Conservation (phyloP, 768 basidiomycete species). For the Collybiopsis confluens region DNA sequence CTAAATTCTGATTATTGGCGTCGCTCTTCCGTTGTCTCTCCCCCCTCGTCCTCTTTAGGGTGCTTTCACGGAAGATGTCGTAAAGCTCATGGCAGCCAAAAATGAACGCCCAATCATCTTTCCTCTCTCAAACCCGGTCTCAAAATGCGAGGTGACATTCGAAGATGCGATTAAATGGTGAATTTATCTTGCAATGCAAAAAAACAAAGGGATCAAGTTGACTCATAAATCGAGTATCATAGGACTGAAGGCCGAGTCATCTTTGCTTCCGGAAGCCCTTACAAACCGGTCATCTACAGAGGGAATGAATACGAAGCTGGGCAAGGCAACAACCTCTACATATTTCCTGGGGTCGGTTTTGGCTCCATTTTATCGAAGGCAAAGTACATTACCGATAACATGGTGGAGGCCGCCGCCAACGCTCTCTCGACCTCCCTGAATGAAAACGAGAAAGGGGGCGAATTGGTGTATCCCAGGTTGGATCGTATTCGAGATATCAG, state of each 20-base stretch:
- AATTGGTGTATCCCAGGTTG: conserved; percentile 67
- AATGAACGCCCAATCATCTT: conserved; percentile 78
- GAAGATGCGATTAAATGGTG: conserved; percentile 56
- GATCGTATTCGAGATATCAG: conserved; percentile 64
- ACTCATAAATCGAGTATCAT: neutral
- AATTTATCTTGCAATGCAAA: conserved; percentile 11
- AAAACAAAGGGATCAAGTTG: neutral
- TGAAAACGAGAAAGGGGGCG: conserved; percentile 47
- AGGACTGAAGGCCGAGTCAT: conserved; percentile 65
- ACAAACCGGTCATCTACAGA: conserved; percentile 45
- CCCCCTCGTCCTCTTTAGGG: conserved; percentile 18
- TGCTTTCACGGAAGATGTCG: conserved; percentile 62
- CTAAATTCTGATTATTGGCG: neutral
- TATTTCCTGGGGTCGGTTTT: conserved; percentile 59
- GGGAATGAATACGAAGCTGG: conserved; percentile 55
- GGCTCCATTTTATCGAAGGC: conserved; percentile 58
- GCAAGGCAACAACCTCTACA: conserved; percentile 82
- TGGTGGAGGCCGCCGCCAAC: conserved; percentile 66
- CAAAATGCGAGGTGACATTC: conserved; percentile 58
- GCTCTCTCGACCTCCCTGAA: conserved; percentile 56
- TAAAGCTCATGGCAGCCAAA: conserved; percentile 57
- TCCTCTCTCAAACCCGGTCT: conserved; percentile 73
- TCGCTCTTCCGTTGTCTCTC: neutral
- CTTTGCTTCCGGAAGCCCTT: conserved; percentile 74
- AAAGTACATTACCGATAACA: conserved; percentile 55